These are phyloP conservation scores for Aureobasidium leucospermi DNA, from an alignment of 2,329 filamentous ascomycete genomes.

Conservation along the genomic window DNA sequence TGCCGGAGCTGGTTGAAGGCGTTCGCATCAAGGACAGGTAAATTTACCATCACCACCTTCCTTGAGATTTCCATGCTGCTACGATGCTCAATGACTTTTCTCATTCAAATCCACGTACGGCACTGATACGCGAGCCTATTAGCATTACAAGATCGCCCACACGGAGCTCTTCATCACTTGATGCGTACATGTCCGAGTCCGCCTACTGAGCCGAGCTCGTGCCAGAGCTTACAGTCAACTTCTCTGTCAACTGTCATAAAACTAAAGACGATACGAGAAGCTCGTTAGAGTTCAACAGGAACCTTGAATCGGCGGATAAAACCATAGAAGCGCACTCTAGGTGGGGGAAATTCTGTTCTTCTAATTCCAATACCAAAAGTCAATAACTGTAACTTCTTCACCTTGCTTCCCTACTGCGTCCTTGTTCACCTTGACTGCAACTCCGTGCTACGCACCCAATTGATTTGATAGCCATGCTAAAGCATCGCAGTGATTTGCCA, in stretches of 20 bases:
- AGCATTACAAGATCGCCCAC: neutral
- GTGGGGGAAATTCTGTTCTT: neutral
- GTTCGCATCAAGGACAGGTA: slow-evolving; percentile 22
- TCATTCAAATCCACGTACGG: neutral
- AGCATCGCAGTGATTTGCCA: too few species aligned
- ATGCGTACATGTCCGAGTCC: neutral
- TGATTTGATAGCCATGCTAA: too few species aligned
- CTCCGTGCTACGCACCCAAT: too few species aligned
- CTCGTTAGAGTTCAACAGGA: neutral
- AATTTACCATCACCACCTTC: neutral
- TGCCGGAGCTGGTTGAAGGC: slow-evolving; percentile 26
- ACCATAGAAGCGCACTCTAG: neutral
- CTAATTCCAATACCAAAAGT: neutral
- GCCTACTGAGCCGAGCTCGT: neutral
- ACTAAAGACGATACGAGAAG: neutral
- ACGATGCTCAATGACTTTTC: neutral
- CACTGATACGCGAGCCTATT: neutral
- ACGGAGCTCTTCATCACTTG: neutral
- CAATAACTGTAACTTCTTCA: too few species aligned
- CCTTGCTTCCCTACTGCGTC: neutral
- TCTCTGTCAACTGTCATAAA: neutral
- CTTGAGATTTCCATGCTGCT: neutral
- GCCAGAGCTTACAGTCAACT: neutral
- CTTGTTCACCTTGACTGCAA: neutral
- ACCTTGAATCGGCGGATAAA: neutral